Percentiles rank a stretch among this genome's conserved stretches.
Conservation (phyloP, 1,284 basidiomycete species). For the Porogramme epimiltina region DNA sequence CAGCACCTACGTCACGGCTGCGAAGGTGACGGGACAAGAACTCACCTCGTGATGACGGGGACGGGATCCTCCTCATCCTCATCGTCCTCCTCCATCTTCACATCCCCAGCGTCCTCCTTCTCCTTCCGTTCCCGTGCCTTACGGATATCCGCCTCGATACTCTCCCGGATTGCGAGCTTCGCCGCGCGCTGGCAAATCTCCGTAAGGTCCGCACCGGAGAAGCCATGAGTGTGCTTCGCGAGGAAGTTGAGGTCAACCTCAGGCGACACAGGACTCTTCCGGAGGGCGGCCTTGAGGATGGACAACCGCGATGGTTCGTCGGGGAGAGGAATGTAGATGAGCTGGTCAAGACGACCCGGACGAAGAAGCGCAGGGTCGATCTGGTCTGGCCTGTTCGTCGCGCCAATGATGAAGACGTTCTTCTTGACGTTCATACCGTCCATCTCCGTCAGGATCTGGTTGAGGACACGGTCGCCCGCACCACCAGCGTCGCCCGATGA, state of each 20-base stretch:
- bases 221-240: conserved; percentile 94
- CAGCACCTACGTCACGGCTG: not conserved
- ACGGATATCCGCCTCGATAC: conserved; percentile 92
- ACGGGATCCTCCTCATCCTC: conserved; percentile 91
- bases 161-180: conserved; percentile 94
- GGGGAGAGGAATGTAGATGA: conserved; percentile 93
- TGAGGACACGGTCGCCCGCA: conserved; percentile 95
- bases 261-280: conserved; percentile 90
- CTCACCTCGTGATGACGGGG: conserved; percentile 86
- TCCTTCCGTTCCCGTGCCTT: conserved; percentile 80
- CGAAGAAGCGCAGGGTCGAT: conserved; percentile 96
- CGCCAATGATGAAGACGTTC: conserved; percentile 99
- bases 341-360: conserved; percentile 96
- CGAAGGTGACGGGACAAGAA: not conserved
- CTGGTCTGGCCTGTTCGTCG: conserved; percentile 99
- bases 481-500: conserved; percentile 89
- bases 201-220: conserved; percentile 98
- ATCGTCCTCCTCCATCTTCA: conserved; percentile 75
- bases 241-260: conserved; percentile 89
- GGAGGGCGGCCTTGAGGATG: conserved; percentile 89
- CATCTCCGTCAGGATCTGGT: conserved; percentile 99
- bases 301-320: conserved; percentile 91
- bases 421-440: conserved; percentile 99
- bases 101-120: conserved; percentile 75
- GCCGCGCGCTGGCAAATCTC: conserved; percentile 99